Percentiles rank a stretch among this genome's conserved stretches.
Conservation (phyloP, 2,329 filamentous ascomycete genomes). For the Aurifilum marmelostoma region DNA sequence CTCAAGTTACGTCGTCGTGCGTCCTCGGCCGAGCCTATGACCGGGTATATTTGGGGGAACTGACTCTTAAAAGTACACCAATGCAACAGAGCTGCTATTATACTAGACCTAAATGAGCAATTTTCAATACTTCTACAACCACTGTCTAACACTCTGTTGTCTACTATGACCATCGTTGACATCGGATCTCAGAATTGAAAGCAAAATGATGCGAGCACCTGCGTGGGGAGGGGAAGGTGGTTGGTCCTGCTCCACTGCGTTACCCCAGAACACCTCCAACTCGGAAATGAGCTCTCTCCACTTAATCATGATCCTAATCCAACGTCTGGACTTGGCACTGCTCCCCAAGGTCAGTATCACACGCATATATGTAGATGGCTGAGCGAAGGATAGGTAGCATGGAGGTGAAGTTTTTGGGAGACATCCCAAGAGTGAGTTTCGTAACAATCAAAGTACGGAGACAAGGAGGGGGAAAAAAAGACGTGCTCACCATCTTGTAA, state of each 20-base stretch:
- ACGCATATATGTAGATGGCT: neutral
- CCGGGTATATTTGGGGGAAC: neutral
- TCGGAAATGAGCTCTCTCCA: constrained; percentile 2
- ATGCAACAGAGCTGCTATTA: neutral
- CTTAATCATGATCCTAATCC: constrained; percentile 1
- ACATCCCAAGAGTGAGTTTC: neutral
- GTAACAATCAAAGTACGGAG: neutral
- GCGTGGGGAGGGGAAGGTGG: neutral
- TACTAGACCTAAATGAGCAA: neutral
- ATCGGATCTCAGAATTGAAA: neutral
- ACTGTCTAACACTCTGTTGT: too few species aligned
- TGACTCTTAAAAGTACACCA: neutral
- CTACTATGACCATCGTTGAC: too few species aligned
- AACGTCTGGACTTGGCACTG: constrained; percentile 19
- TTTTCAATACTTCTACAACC: neutral
- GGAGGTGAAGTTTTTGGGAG: too few species aligned
- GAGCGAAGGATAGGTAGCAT: neutral
- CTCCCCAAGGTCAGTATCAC: neutral
- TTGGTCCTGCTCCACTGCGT: neutral
- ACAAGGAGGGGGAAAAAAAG: neutral
- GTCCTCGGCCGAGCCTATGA: constrained; percentile 1
- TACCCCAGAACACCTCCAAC: neutral
- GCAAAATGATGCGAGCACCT: neutral
- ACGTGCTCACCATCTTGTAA: constrained; percentile 14
- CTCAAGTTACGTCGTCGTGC: neutral